These are phyloP conservation scores for Sequoiadendron giganteum DNA, from an alignment of 75 land plant species.

Conservation along the genomic window DNA sequence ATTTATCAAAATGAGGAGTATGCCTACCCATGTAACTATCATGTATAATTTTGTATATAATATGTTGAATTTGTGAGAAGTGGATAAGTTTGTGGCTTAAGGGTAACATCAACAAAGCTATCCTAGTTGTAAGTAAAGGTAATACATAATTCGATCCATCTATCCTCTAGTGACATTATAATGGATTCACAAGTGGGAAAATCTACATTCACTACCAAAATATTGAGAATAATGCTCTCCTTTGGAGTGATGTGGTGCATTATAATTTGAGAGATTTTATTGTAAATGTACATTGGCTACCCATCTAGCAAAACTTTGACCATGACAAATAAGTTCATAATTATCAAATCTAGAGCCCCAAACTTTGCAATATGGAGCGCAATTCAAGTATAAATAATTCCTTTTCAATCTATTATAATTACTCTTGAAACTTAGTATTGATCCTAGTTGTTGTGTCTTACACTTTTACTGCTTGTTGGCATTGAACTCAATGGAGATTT, in stretches of 20 bases:
- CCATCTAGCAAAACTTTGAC: constrained; percentile 59
- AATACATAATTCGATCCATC: too few species aligned
- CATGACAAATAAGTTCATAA: constrained; percentile 63
- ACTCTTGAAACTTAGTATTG: constrained; percentile 24
- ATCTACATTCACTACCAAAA: constrained; percentile 52
- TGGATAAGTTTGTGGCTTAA: too few species aligned
- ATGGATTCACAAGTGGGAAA: constrained; percentile 36
- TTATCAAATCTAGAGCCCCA: constrained; percentile 51
- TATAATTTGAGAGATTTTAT: constrained; percentile 46
- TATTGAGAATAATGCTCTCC: constrained; percentile 70
- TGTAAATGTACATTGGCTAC: constrained; percentile 59
- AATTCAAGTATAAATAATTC: constrained; percentile 34
- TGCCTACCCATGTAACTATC: too few species aligned
- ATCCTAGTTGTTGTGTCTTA: constrained; percentile 30
- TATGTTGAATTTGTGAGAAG: too few species aligned
- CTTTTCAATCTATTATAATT: constrained; percentile 42
- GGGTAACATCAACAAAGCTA: too few species aligned
- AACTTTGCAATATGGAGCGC: constrained; percentile 43
- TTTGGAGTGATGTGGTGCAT: constrained; percentile 42
- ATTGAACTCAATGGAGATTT: constrained; percentile 20
- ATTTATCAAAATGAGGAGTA: too few species aligned
- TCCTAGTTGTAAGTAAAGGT: too few species aligned
- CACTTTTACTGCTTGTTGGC: neutral
- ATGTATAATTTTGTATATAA: too few species aligned
- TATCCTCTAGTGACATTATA: too few species aligned